phyloP scores from a whole-genome alignment of 2,329 filamentous ascomycete genomes.

The Lasiodiplodia theobromae region DNA sequence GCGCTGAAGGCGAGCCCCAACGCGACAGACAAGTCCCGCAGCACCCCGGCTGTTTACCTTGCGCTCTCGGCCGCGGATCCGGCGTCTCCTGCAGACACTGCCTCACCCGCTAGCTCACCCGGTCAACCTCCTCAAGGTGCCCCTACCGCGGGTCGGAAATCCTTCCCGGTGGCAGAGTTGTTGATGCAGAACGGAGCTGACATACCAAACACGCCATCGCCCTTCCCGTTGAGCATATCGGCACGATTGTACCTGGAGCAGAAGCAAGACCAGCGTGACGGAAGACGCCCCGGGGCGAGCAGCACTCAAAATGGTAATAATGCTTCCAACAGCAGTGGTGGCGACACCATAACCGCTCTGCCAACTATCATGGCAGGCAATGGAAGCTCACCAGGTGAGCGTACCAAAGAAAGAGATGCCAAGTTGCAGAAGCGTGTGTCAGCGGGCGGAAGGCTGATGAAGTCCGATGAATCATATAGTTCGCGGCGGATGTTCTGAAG shows the following conservation, averaged over 20 bases:
- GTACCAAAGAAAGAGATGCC: conserved; percentile 46
- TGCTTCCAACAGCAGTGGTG: conserved; percentile 37
- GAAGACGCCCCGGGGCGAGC: conserved; percentile 33
- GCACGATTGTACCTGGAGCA: conserved; percentile 87
- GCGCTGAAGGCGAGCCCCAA: conserved; percentile 89
- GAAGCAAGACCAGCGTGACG: conserved; percentile 62
- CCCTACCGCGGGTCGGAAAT: conserved; percentile 53
- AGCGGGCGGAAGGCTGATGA: conserved; percentile 51
- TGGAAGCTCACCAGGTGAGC: conserved; percentile 48
- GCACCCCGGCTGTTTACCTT: conserved; percentile 87
- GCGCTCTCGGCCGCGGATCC: conserved; percentile 93
- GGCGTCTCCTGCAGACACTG: conserved; percentile 69
- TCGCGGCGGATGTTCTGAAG: conserved; percentile 34
- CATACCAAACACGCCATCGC: conserved; percentile 75
- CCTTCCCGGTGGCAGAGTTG: conserved; percentile 90
- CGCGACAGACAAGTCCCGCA: conserved; percentile 80
- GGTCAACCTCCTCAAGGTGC: conserved; percentile 49
- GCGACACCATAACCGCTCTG: conserved; percentile 69
- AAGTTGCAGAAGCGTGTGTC: conserved; percentile 50
- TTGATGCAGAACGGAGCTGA: conserved; percentile 93
- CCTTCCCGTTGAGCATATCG: conserved; percentile 81
- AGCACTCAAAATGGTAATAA: conserved; percentile 15
- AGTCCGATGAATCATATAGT: conserved; percentile 45
- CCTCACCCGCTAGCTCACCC: conserved; percentile 53
- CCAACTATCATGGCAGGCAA: conserved; percentile 58